phyloP scores from a whole-genome alignment of 2,329 filamentous ascomycete species.

The Apiospora rasikravindrae region DNA sequence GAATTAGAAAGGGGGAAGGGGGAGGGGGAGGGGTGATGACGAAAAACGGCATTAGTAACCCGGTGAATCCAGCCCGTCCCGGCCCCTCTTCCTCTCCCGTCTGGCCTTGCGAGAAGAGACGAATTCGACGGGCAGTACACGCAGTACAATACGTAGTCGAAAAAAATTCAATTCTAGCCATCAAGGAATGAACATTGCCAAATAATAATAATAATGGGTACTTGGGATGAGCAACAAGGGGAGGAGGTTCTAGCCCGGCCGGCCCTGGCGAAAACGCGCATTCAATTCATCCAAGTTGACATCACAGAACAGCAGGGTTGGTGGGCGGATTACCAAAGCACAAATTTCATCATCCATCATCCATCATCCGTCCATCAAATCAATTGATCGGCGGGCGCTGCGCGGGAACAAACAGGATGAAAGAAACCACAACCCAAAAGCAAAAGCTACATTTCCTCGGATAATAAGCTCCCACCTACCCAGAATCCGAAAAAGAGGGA shows the following conservation, averaged over 20 bases:
- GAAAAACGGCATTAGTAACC: not conserved
- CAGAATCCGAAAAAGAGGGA: not conserved
- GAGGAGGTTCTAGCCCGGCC: not conserved
- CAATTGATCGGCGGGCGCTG: not conserved
- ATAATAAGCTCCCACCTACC: not conserved
- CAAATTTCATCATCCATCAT: not conserved
- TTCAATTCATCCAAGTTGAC: not conserved
- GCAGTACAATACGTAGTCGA: not conserved
- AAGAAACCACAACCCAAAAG: not conserved
- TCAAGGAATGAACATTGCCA: not conserved
- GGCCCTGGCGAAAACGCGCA: not conserved
- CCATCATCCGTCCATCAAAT: too few relatives aligned
- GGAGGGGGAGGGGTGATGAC: constrained; percentile 4
- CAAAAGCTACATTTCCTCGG: not conserved
- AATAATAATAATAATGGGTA: too few relatives aligned
- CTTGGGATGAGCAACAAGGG: not conserved
- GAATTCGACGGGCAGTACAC: not conserved
- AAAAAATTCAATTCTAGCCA: not conserved
- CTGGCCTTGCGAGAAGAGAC: not conserved
- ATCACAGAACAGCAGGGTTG: not conserved
- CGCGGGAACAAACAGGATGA: not conserved
- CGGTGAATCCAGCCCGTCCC: not conserved
- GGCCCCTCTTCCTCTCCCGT: not conserved
- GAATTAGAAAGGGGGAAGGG: not conserved
- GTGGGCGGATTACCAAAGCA: not conserved